Base-by-base conservation (phyloP, 805 yeast genomes). In the Kodamaea lidongshanica region DNA sequence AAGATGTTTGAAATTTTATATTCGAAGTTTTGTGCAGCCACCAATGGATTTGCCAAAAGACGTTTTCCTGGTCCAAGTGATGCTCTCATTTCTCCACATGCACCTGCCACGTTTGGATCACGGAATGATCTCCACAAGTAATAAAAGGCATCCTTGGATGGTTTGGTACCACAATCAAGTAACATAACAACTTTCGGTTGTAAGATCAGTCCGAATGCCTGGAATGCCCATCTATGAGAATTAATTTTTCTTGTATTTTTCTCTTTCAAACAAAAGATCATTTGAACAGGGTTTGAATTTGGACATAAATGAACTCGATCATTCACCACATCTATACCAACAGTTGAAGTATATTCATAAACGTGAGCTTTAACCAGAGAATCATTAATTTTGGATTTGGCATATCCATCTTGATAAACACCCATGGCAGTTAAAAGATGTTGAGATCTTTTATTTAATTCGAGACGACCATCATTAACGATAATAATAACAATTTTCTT, bases 1-100 rank as follows among this genome's bases (percentile, higher is more conserved):
- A 89, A 65, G 39, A 89, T 85, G 53, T 89, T 92, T 4, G 96
- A 86, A 65, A 87, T 88, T 56, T 92, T 92, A 56, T 92, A 92
- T 54, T 89, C 98, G 55, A 92, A 89, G 56, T 89, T 89, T 55
- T 92, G 97, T 0, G 96, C 94, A 3, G 97, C 96, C 7, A 89
- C 89, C 33, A 89, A 58, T 6, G 98, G 97, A 50, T 89, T 89
- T 10, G 78, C 41, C 25, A 89, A 60, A 20, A 68, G 49, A 15
- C 46, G 46, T 24, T 56, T 56, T 10, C 60, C 56, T 26, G 62
- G 64, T 3, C 97, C 96, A 32, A 88, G 61, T 54, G 80, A 77
- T 0, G 92, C 94, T 41, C 77, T 79, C 57, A 92, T 89, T 52
- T 92, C 97, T 32, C 98, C 98, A 73, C 98, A 89, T 1, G 96